Base-by-base conservation (phyloP, 2,329 filamentous ascomycete species). In the Cercospora janseana region DNA sequence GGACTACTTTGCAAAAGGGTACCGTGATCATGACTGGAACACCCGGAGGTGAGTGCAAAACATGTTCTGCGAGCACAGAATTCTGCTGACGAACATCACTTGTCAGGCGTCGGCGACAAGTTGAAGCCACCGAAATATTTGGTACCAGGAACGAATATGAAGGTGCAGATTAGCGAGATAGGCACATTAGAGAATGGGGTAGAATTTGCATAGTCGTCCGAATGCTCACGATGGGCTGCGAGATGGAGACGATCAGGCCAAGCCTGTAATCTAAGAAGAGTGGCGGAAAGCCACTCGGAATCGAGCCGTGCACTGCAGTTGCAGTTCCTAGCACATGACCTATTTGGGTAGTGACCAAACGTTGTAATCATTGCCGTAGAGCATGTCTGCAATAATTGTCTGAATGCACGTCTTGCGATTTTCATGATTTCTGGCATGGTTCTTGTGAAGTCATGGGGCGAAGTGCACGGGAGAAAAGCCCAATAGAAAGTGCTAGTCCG, bases 11-110 rank as follows among this genome's bases (percentile, higher is more conserved):
- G 37, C 16, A 48, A 20, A 34, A 10, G 4, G 49, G 49, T 2
- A 50, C 47, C n/a, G 38, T 50, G 4, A 37, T 44, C 13, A 34
- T 44, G 47, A 44, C 40, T 8, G 47, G 47, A 13, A 44, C 47
- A 12, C 47, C 47, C 18, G 29, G 29, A 6, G 29, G 29, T 32
- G 4, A 32, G 29, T 32, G 16, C 10, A n/a, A n/a, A n/a, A 13
- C 12, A 32, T 5, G 10, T 32, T 3, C 12, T 13, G 12, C 4
- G 8, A 12, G n/a, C 4, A 32, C 12, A 12, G 4, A 15, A 32
- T 12, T 15, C 6, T n/a, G 12, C 12, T 32, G 29, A 32, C 29
- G 13, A 13, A 32, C 3, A 13, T 10, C 3, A 6, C 3, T 13
- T 3, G 13, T 6, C 21, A 41, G 37, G 37, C 9, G 37, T 41